Conservation (phyloP, 1,284 basidiomycete species). For the Papiliotrema nemorosa region DNA sequence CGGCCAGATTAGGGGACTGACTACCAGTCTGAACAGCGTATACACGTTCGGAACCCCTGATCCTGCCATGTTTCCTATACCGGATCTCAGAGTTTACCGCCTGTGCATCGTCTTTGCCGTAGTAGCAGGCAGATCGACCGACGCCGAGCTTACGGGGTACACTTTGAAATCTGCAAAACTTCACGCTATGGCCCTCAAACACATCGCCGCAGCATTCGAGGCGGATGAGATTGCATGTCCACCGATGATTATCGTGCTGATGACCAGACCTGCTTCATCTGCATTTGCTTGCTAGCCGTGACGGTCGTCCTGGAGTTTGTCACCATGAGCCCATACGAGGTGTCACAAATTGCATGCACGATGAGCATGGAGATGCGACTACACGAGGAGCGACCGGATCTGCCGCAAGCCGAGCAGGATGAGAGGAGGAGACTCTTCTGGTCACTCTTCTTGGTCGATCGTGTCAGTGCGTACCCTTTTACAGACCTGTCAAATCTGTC, state of each 20-base stretch:
- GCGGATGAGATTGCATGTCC: constrained; percentile 1
- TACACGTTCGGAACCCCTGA: background rate
- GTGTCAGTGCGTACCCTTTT: background rate
- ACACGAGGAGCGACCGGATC: constrained; percentile 5
- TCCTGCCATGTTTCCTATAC: background rate
- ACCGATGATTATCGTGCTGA: background rate
- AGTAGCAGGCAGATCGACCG: background rate
- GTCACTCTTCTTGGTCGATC: constrained; percentile 8
- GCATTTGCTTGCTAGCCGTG: constrained; percentile 3
- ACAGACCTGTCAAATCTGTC: background rate
- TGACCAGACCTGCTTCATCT: constrained; percentile 3
- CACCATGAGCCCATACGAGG: constrained; percentile 9
- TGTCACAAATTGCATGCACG: background rate
- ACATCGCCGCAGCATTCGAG: constrained; percentile 5
- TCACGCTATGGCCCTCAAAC: background rate
- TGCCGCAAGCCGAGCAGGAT: constrained; percentile 5
- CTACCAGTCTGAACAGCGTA: background rate
- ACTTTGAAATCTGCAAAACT: background rate
- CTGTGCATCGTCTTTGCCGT: background rate
- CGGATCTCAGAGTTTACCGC: background rate
- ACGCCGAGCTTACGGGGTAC: background rate
- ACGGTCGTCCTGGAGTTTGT: constrained; percentile 7
- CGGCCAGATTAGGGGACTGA: background rate
- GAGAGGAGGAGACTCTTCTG: constrained; percentile 10
- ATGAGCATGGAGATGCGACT: constrained; percentile 7